phyloP scores from a whole-genome alignment of 139 green algal species.

The Chlorella sorokiniana region DNA sequence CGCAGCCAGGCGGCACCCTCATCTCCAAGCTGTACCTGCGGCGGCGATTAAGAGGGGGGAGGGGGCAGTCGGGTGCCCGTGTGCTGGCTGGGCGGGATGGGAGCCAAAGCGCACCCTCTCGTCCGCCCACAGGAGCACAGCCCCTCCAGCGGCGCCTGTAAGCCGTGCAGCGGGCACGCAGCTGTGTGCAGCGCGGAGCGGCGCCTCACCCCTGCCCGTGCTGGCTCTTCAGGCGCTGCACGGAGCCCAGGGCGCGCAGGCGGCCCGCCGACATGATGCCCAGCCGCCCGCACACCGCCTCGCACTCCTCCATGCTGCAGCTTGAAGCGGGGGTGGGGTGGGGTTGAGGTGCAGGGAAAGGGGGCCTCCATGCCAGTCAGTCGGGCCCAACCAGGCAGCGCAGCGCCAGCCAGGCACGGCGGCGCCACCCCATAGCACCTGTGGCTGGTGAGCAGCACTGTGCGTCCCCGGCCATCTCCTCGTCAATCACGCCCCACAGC shows the following conservation, averaged over 20 bases:
- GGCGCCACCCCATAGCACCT: slow-evolving; percentile 84
- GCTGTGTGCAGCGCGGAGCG: background rate
- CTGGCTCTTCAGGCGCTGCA: slow-evolving; percentile 84
- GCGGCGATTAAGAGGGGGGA: background rate
- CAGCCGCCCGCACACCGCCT: slow-evolving; percentile 86
- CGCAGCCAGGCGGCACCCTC: slow-evolving; percentile 7
- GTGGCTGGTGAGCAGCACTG: slow-evolving; percentile 38
- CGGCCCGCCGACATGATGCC: slow-evolving; percentile 83
- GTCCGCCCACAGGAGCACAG: background rate
- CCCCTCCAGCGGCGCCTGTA: too few relatives aligned
- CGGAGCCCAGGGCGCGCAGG: slow-evolving; percentile 81
- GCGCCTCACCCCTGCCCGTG: slow-evolving; percentile 70
- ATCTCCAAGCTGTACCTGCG: slow-evolving; percentile 46
- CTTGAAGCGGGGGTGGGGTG: background rate
- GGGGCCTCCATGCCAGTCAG: background rate
- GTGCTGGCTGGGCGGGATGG: too few relatives aligned
- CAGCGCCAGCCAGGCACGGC: background rate
- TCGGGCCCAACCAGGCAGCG: background rate
- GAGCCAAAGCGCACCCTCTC: too few relatives aligned
- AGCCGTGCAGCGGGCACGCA: too few relatives aligned
- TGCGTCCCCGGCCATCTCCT: slow-evolving; percentile 40
- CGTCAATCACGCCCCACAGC: slow-evolving; percentile 70
- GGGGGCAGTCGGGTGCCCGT: background rate
- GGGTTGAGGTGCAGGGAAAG: background rate
- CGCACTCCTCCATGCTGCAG: slow-evolving; percentile 95